Evolutionary conservation across 371 early-diverging fungal genomes (phyloP).

Genomic region (Actinomortierella wolfii): DNA sequence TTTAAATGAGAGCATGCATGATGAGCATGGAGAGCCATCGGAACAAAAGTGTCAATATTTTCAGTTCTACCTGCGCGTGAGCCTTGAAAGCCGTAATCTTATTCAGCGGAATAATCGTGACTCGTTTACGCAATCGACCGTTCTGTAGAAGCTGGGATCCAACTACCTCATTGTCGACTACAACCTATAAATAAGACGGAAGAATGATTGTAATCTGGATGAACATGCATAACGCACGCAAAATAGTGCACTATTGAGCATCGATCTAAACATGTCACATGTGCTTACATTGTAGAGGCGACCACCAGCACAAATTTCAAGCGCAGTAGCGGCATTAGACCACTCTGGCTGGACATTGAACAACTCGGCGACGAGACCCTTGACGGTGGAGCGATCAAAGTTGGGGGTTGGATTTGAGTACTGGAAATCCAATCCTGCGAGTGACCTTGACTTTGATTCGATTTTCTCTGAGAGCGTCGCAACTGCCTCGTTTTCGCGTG

Average conservation of each 20-base stretch:
- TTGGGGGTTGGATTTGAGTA: conserved; percentile 75
- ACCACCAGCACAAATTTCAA: conserved; percentile 95
- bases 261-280: not conserved
- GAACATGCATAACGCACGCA: not conserved
- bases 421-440: conserved; percentile 69
- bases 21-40: conserved; percentile 1
- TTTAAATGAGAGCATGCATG: conserved; percentile 1
- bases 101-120: conserved; percentile 97
- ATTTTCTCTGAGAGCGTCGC: conserved; percentile 43
- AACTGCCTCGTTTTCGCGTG: conserved; percentile 15
- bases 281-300: conserved; percentile 81
- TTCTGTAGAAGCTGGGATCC: conserved; percentile 85
- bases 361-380: conserved; percentile 92
- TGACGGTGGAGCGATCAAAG: conserved; percentile 90
- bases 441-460: conserved; percentile 52
- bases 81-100: conserved; percentile 80
- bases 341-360: conserved; percentile 71
- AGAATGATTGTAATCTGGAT: not conserved
- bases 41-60: conserved; percentile 1
- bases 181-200: conserved; percentile 59
- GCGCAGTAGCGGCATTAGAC: conserved; percentile 70
- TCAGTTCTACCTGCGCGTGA: conserved; percentile 59
- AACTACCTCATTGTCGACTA: conserved; percentile 91
- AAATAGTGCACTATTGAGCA: not conserved
- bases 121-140: conserved; percentile 81